These are phyloP conservation scores for Boletus barrowsii DNA, from an alignment of 768 basidiomycete species.

Conservation along the genomic window DNA sequence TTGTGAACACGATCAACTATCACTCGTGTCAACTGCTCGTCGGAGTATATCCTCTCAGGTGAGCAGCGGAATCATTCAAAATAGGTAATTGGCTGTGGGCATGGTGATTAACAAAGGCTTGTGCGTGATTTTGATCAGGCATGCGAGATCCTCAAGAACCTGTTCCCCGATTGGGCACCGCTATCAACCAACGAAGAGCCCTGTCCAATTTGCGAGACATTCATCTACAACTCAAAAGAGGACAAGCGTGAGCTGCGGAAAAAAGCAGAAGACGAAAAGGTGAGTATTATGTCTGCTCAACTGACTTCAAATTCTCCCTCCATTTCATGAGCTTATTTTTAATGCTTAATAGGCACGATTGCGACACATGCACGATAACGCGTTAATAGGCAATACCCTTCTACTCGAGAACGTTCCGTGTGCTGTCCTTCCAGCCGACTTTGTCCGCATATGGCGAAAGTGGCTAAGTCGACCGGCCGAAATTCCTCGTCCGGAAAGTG, in stretches of 20 bases:
- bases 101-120: conserved; percentile 15
- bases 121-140: conserved; percentile 43
- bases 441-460: conserved; percentile 63
- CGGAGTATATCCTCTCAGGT: conserved; percentile 63
- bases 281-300: conserved; percentile 22
- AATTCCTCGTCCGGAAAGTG: conserved; percentile 50
- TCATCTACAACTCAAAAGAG: conserved; percentile 53
- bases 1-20: conserved; percentile 69
- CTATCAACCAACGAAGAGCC: conserved; percentile 45
- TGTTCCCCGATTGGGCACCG: conserved; percentile 69
- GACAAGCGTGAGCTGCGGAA: conserved; percentile 61
- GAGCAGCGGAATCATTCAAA: conserved; percentile 13
- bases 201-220: conserved; percentile 64
- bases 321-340: conserved; percentile 18
- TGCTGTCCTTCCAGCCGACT: conserved; percentile 58
- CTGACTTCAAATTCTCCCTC: conserved; percentile 4
- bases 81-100: conserved; percentile 9
- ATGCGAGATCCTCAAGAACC: conserved; percentile 44
- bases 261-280: conserved; percentile 79
- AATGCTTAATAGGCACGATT: conserved; percentile 50
- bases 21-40: conserved; percentile 53
- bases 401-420: conserved; percentile 49
- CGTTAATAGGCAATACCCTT: conserved; percentile 43
- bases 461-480: conserved; percentile 64
- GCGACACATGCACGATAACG: conserved; percentile 58